phyloP scores from a whole-genome alignment of 1,284 basidiomycete genomes.

The Heterobasidion occidentale region DNA sequence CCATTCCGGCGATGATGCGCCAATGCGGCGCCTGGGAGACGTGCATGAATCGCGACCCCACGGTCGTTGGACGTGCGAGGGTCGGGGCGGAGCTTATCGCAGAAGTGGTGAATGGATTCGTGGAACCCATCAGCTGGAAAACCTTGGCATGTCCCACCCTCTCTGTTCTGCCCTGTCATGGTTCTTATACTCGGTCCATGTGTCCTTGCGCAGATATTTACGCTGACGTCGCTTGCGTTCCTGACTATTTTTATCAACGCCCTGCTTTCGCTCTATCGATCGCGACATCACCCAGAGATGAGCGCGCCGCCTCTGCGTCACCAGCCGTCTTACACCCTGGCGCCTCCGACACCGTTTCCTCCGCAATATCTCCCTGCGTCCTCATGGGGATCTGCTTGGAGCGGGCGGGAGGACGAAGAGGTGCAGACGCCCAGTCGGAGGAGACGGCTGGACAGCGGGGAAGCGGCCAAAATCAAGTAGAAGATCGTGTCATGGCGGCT shows the following conservation, averaged over 20 bases:
- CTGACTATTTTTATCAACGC: constrained; percentile 80
- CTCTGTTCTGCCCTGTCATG: not conserved
- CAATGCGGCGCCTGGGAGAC: constrained; percentile 86
- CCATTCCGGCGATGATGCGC: constrained; percentile 78
- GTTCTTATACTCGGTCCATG: not conserved
- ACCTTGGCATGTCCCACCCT: constrained; percentile 59
- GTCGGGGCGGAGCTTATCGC: constrained; percentile 94
- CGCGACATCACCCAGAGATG: constrained; percentile 32
- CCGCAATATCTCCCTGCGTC: constrained; percentile 39
- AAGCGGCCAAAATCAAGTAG: constrained; percentile 40
- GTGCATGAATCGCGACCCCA: constrained; percentile 95
- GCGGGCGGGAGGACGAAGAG: constrained; percentile 9
- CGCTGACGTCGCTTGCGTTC: constrained; percentile 72
- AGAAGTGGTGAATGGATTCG: constrained; percentile 93
- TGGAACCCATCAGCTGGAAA: constrained; percentile 96
- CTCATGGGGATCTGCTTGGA: constrained; percentile 10
- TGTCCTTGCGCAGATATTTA: constrained; percentile 50
- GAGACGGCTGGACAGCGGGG: constrained; percentile 56
- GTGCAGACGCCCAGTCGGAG: constrained; percentile 42
- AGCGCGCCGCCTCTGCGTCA: constrained; percentile 9
- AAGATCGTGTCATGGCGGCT: not conserved
- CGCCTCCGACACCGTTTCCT: constrained; percentile 35
- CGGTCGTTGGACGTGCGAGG: constrained; percentile 80
- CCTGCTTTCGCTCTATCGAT: constrained; percentile 68
- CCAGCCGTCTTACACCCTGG: constrained; percentile 32